Evolutionary conservation across 2,329 filamentous ascomycete genomes (phyloP).

Genomic region (Colletotrichum destructivum): DNA sequence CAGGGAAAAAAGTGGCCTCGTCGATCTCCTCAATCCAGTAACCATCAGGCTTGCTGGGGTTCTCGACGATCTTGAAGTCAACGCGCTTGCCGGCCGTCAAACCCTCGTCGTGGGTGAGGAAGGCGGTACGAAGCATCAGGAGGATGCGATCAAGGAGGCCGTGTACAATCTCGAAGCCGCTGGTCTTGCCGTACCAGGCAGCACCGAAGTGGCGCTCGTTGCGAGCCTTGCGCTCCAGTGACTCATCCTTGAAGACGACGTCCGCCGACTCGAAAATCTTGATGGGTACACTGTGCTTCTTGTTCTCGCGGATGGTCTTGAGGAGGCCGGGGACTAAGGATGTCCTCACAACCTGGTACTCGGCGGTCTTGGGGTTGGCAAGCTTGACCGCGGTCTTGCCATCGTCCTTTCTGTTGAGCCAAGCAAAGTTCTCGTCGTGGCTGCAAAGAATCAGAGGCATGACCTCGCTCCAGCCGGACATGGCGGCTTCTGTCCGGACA

Average conservation of each 20-base stretch:
- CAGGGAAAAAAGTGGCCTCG: slow-evolving; percentile 91
- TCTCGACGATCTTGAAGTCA: slow-evolving; percentile 67
- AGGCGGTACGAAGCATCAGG: slow-evolving; percentile 89
- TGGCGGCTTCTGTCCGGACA: slow-evolving; percentile 88
- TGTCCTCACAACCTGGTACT: slow-evolving; percentile 94
- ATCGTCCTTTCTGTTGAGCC: slow-evolving; percentile 92
- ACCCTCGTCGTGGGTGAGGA: slow-evolving; percentile 83
- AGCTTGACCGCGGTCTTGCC: slow-evolving; percentile 86
- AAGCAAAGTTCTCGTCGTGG: slow-evolving; percentile 97
- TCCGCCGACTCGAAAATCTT: slow-evolving; percentile 94
- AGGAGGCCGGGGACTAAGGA: slow-evolving; percentile 88
- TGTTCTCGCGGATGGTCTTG: slow-evolving; percentile 96
- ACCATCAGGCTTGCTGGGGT: slow-evolving; percentile 74
- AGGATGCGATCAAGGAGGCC: slow-evolving; percentile 93
- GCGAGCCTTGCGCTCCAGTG: slow-evolving; percentile 85
- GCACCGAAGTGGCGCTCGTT: slow-evolving; percentile 98
- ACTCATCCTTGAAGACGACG: slow-evolving; percentile 90
- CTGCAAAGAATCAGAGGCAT: slow-evolving; percentile 97
- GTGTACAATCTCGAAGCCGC: slow-evolving; percentile 96
- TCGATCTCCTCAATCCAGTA: slow-evolving; percentile 98
- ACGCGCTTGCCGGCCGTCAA: slow-evolving; percentile 64
- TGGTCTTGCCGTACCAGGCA: slow-evolving; percentile 93
- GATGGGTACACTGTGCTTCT: slow-evolving; percentile 88
- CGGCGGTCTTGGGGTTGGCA: slow-evolving; percentile 91
- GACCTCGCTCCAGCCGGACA: slow-evolving; percentile 96